Evolutionary conservation across 2,329 filamentous ascomycete species (phyloP).

Genomic region (Aspergillus cejpii): DNA sequence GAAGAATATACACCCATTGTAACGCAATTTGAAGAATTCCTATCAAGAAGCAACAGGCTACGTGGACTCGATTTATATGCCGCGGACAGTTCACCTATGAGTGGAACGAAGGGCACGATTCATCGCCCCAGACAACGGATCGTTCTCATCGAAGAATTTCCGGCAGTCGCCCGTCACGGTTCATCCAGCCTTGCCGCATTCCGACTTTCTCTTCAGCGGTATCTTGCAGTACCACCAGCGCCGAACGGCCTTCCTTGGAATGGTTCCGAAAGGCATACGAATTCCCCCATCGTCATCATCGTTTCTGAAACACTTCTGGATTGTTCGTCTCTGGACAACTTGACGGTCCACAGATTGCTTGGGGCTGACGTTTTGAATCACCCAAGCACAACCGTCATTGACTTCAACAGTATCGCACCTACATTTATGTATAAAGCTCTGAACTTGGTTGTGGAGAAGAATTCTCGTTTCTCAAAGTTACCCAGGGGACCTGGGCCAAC

Average conservation of each 20-base stretch:
- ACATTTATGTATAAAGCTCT: conserved; percentile 80
- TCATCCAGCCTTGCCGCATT: conserved; percentile 63
- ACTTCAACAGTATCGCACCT: conserved; percentile 88
- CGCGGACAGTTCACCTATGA: conserved; percentile 1
- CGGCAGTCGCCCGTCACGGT: conserved; percentile 63
- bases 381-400: conserved; percentile 69
- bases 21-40: conserved; percentile 84
- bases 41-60: conserved; percentile 74
- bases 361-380: conserved; percentile 81
- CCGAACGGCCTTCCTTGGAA: conserved; percentile 20
- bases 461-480: conserved; percentile 70
- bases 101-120: conserved; percentile 2
- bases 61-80: conserved; percentile 55
- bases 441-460: conserved; percentile 74
- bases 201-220: conserved; percentile 66
- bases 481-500: conserved; percentile 68
- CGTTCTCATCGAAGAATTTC: conserved; percentile 75
- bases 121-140: conserved; percentile 43
- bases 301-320: conserved; percentile 86
- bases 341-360: conserved; percentile 83
- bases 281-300: conserved; percentile 75
- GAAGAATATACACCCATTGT: conserved; percentile 64
- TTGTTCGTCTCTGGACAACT: conserved; percentile 81
- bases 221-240: conserved; percentile 58
- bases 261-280: conserved; percentile 29